phyloP scores from a whole-genome alignment of 2,329 filamentous ascomycete genomes.

The Apiospora arundinis region DNA sequence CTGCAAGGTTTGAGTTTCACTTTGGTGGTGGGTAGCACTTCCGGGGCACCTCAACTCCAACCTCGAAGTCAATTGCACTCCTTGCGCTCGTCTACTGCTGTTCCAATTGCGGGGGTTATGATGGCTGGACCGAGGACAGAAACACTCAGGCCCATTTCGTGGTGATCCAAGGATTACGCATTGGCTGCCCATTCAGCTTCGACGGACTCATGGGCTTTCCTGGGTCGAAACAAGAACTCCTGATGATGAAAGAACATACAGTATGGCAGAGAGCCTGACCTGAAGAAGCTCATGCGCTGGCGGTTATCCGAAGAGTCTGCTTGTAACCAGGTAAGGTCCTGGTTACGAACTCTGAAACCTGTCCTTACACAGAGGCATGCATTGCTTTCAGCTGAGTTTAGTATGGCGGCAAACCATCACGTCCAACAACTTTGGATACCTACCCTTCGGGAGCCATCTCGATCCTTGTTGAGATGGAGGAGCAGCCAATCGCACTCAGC shows the following conservation, averaged over 20 bases:
- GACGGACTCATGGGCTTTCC: not conserved
- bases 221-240: not conserved
- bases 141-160: not conserved
- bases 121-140: not conserved
- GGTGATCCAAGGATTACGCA: not conserved
- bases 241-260: not conserved
- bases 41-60: conserved; percentile 5
- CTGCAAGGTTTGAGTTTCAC: conserved; percentile 5
- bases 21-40: not conserved
- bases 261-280: not conserved
- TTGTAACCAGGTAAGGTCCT: not conserved
- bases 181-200: not conserved
- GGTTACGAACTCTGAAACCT: conserved; percentile 13
- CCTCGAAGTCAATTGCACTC: not conserved
- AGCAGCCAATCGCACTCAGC: not conserved
- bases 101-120: not conserved
- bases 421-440: not conserved
- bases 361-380: not conserved
- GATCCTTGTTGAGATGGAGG: not conserved
- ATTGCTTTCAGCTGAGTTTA: conserved; percentile 4
- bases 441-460: conserved; percentile 6
- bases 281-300: not conserved
- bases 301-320: not conserved
- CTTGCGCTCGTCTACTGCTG: not conserved
- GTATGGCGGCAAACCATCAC: conserved; percentile 1